These are phyloP conservation scores for Aureobasidium sp. DNA, from an alignment of 2,329 filamentous ascomycete genomes.

Conservation along the genomic window DNA sequence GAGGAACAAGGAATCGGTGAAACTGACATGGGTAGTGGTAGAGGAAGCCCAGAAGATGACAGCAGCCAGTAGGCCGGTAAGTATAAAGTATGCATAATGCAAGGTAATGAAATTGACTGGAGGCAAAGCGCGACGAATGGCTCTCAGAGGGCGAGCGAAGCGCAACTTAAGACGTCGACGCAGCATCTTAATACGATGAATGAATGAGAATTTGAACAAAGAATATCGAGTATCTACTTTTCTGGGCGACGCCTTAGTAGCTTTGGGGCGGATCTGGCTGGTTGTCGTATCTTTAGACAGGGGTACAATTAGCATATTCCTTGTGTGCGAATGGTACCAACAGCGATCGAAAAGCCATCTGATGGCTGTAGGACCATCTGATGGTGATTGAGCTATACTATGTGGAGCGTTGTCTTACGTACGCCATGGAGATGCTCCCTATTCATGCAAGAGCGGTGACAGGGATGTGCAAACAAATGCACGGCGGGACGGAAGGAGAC, in stretches of 20 bases:
- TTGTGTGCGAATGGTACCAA: no score
- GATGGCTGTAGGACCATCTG: no score
- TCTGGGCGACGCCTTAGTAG: slow-evolving; percentile 9
- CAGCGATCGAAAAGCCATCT: no score
- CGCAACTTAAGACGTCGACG: not conserved
- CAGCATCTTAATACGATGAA: not conserved
- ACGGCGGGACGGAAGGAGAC: not conserved
- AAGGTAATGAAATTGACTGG: slow-evolving; percentile 32
- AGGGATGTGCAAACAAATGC: not conserved
- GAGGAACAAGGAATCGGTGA: slow-evolving; percentile 59
- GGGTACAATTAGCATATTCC: no score
- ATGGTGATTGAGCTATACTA: no score
- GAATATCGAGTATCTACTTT: not conserved
- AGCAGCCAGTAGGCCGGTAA: slow-evolving; percentile 46
- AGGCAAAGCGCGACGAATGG: slow-evolving; percentile 13
- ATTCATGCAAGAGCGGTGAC: slow-evolving; percentile 4
- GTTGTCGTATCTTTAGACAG: not conserved
- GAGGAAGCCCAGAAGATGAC: slow-evolving; percentile 54
- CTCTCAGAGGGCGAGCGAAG: slow-evolving; percentile 9
- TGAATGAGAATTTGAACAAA: not conserved
- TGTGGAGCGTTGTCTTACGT: no score
- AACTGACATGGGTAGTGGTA: slow-evolving; percentile 44
- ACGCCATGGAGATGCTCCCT: not conserved
- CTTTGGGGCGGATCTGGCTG: not conserved
- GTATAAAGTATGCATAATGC: slow-evolving; percentile 60